phyloP scores from a whole-genome alignment of 164 flowering plant genomes.

The Macadamia integrifolia region DNA sequence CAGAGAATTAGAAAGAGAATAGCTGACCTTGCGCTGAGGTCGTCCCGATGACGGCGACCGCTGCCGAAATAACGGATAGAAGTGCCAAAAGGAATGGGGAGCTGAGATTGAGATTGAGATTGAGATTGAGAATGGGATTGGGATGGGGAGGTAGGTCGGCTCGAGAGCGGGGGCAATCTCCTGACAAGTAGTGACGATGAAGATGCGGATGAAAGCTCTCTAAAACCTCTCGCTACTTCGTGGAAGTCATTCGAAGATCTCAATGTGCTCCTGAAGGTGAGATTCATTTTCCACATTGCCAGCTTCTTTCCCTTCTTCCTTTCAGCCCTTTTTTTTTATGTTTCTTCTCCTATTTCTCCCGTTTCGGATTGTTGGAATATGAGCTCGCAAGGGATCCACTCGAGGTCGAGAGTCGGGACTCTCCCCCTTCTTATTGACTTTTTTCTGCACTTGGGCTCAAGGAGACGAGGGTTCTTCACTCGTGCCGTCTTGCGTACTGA shows the following conservation, averaged over 20 bases:
- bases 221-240: constrained; percentile 1
- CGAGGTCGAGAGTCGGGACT: too few species aligned
- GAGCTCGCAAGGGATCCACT: too few species aligned
- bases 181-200: neutral
- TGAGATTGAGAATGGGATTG: too few species aligned
- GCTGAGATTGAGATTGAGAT: neutral
- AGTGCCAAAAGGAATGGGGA: constrained; percentile 2
- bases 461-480: too few species aligned
- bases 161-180: neutral
- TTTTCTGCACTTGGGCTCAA: too few species aligned
- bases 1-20: neutral
- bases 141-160: neutral
- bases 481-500: too few species aligned
- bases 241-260: constrained; percentile 8
- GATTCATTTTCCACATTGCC: constrained; percentile 16
- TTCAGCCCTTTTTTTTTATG: neutral
- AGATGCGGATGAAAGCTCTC: neutral
- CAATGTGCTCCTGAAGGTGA: constrained; percentile 3
- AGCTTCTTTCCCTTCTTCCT: neutral
- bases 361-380: too few species aligned
- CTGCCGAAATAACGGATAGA: constrained; percentile 20
- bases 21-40: constrained; percentile 12
- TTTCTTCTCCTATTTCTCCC: too few species aligned
- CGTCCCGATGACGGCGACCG: constrained; percentile 17
- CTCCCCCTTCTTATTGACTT: neutral